These are phyloP conservation scores for Deuterostichococcus epilithicus DNA, from an alignment of 139 green algal species.

Conservation along the genomic window DNA sequence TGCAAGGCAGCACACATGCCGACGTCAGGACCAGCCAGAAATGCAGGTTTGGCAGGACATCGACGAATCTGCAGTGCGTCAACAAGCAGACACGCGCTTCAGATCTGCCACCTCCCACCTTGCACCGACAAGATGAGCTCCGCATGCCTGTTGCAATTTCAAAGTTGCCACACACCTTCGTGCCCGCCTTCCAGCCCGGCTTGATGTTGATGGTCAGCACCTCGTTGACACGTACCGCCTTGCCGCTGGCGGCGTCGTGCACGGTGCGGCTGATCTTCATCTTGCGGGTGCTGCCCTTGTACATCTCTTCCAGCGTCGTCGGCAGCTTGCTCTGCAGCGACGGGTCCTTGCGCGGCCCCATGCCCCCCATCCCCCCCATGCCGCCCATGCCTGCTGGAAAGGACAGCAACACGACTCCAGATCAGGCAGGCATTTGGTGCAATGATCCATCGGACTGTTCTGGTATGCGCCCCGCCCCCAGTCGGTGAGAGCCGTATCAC, in stretches of 20 bases:
- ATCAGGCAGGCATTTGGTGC: too few species aligned
- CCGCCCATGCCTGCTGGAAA: constrained; percentile 14
- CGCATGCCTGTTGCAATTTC: too few species aligned
- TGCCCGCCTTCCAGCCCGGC: constrained; percentile 95
- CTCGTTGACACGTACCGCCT: constrained; percentile 52
- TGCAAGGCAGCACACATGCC: constrained; percentile 8
- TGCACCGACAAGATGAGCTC: too few species aligned
- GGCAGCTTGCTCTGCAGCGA: constrained; percentile 52
- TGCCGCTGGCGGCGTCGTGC: constrained; percentile 17
- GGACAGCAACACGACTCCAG: too few species aligned
- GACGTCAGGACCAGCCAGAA: background rate
- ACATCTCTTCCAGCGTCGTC: constrained; percentile 79
- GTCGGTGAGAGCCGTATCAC: too few species aligned
- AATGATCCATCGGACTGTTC: too few species aligned
- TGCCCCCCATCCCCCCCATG: constrained; percentile 26
- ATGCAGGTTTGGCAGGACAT: too few species aligned
- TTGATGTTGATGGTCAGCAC: constrained; percentile 86
- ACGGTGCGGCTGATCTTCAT: constrained; percentile 46
- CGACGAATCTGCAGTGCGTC: too few species aligned
- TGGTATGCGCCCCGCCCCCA: too few species aligned
- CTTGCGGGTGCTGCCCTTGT: constrained; percentile 57
- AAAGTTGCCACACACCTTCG: constrained; percentile 46
- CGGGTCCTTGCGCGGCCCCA: constrained; percentile 37
- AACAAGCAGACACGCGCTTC: too few species aligned
- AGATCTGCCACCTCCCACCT: too few species aligned